These are phyloP conservation scores for Dioscorea cayenensis DNA, from an alignment of 116 monocot genomes.

Conservation along the genomic window DNA sequence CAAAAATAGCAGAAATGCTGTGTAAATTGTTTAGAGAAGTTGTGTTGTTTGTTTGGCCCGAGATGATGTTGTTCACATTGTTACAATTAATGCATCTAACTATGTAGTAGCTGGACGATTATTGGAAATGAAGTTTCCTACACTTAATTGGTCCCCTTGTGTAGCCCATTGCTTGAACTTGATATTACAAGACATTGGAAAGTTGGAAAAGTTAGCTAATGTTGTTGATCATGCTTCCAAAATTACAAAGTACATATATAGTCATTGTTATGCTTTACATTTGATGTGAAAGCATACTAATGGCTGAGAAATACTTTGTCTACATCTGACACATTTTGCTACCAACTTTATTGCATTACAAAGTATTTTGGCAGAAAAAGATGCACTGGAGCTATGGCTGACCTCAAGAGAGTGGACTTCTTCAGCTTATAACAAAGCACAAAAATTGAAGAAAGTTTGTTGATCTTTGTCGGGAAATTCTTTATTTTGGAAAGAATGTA, in stretches of 20 bases:
- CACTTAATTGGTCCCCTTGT: slow-evolving; percentile 84
- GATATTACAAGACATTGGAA: slow-evolving; percentile 72
- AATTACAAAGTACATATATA: slow-evolving; percentile 51
- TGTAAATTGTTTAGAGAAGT: background rate
- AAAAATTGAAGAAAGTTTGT: slow-evolving; percentile 27
- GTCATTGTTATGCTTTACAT: slow-evolving; percentile 45
- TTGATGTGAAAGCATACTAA: slow-evolving; percentile 55
- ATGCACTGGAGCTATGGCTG: slow-evolving; percentile 20
- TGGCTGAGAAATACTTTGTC: slow-evolving; percentile 62
- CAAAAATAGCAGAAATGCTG: slow-evolving; percentile 44
- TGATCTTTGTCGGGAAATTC: slow-evolving; percentile 33
- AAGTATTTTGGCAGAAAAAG: slow-evolving; percentile 30
- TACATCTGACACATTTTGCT: background rate
- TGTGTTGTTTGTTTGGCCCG: no score
- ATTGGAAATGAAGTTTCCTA: slow-evolving; percentile 58
- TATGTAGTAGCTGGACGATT: slow-evolving; percentile 63
- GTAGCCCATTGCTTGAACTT: slow-evolving; percentile 61
- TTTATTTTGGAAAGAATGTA: slow-evolving; percentile 64
- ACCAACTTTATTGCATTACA: slow-evolving; percentile 70
- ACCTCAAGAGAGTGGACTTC: slow-evolving; percentile 70
- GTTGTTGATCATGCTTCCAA: slow-evolving; percentile 30
- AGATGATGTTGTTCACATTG: no score
- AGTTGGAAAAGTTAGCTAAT: slow-evolving; percentile 34
- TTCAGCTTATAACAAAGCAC: slow-evolving; percentile 42
- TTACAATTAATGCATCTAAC: slow-evolving; percentile 17